phyloP scores from a whole-genome alignment of 2,329 filamentous ascomycete genomes.

The Fusarium zealandicum region DNA sequence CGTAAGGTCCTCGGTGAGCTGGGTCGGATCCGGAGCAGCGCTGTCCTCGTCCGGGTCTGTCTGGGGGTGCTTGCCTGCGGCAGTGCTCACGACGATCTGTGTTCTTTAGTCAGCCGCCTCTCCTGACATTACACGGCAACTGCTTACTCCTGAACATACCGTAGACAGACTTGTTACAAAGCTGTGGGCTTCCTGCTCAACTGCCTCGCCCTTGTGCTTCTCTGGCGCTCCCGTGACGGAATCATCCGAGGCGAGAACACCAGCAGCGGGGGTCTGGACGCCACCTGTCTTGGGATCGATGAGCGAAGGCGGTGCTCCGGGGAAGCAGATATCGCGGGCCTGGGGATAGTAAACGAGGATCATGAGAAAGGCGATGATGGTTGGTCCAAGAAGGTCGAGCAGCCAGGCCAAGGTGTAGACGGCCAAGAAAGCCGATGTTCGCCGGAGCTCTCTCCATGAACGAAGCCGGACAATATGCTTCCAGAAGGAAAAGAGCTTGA shows the following conservation, averaged over 20 bases:
- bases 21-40: slow-evolving; percentile 59
- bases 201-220: slow-evolving; percentile 82
- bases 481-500: slow-evolving; percentile 68
- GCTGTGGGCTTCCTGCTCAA: slow-evolving; percentile 83
- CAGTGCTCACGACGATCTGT: slow-evolving; percentile 74
- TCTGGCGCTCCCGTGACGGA: slow-evolving; percentile 83
- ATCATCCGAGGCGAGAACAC: slow-evolving; percentile 77
- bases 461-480: slow-evolving; percentile 80
- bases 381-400: slow-evolving; percentile 73
- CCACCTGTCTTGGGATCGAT: slow-evolving; percentile 75
- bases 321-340: slow-evolving; percentile 71
- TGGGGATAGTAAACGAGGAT: slow-evolving; percentile 71
- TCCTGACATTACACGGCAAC: not conserved
- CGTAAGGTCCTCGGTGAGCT: slow-evolving; percentile 48
- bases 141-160: slow-evolving; percentile 46
- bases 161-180: slow-evolving; percentile 73
- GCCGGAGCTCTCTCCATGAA: slow-evolving; percentile 77
- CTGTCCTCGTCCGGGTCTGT: slow-evolving; percentile 63
- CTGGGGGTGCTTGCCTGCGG: slow-evolving; percentile 78
- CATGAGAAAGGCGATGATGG: slow-evolving; percentile 65
- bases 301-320: slow-evolving; percentile 77
- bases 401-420: slow-evolving; percentile 72
- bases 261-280: slow-evolving; percentile 78
- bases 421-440: slow-evolving; percentile 69
- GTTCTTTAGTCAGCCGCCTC: slow-evolving; percentile 1